Evolutionary conservation across 371 early-diverging fungal genomes (phyloP).

Genomic region (Rhizopus arrhizus): DNA sequence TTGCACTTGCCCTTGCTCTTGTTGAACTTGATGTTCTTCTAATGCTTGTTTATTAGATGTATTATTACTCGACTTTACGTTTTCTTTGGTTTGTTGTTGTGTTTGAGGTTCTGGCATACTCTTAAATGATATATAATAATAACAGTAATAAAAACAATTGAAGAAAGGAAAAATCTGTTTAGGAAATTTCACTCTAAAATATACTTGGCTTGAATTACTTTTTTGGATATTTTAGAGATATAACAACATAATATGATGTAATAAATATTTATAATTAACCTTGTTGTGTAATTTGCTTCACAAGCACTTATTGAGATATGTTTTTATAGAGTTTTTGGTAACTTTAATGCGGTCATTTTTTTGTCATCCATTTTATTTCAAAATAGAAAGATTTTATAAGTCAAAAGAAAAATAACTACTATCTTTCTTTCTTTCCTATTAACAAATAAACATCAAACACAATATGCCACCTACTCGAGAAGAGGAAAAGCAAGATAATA

Average conservation of each 20-base stretch:
- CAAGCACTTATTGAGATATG: neutral
- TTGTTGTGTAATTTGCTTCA: neutral
- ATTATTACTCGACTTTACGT: neutral
- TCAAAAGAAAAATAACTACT: neutral
- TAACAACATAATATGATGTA: neutral
- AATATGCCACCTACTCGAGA: constrained; percentile 28
- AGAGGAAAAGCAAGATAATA: constrained; percentile 14
- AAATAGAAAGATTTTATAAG: constrained; percentile 3
- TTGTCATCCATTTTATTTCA: constrained; percentile 12
- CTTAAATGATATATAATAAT: too few relatives aligned
- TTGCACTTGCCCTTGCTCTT: constrained; percentile 10
- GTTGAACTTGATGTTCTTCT: constrained; percentile 7
- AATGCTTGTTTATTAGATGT: neutral
- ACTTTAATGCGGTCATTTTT: constrained; percentile 14
- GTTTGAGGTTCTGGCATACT: neutral
- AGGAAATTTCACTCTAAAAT: too few relatives aligned
- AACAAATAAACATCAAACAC: neutral
- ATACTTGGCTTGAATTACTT: neutral
- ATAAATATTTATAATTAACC: neutral
- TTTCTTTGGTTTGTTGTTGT: neutral
- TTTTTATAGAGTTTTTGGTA: neutral
- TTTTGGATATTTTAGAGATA: too few relatives aligned
- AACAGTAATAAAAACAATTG: too few relatives aligned
- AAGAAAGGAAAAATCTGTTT: too few relatives aligned
- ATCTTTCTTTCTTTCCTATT: constrained; percentile 3